Conservation (phyloP, 257 asterid genomes). For the Plantago major region DNA sequence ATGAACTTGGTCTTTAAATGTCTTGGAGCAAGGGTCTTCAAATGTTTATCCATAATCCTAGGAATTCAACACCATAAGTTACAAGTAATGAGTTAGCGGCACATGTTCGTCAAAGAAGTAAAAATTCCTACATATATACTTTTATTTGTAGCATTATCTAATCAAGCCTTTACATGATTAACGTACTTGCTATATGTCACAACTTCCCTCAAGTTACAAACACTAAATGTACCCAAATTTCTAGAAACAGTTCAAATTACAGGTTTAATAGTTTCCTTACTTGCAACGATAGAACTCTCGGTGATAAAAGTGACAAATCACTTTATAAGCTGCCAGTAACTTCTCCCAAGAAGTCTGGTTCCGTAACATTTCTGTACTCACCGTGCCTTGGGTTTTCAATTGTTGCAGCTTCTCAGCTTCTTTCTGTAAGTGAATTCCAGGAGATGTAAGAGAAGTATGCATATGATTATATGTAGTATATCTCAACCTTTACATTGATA, state of each 20-base stretch:
- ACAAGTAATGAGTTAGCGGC: constrained; percentile 1
- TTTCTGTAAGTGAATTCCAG: constrained; percentile 39
- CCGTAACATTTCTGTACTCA: constrained; percentile 84
- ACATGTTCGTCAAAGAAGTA: constrained; percentile 10
- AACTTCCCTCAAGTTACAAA: not conserved
- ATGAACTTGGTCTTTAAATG: constrained; percentile 71
- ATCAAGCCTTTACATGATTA: too few relatives aligned
- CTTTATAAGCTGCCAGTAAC: constrained; percentile 79
- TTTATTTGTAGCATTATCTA: too few relatives aligned
- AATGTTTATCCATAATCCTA: constrained; percentile 97
- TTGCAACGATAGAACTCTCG: constrained; percentile 98
- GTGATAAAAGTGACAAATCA: constrained; percentile 92
- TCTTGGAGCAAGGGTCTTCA: constrained; percentile 74
- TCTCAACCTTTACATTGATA: constrained; percentile 3
- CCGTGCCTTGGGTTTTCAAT: constrained; percentile 78
- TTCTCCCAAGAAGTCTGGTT: constrained; percentile 93
- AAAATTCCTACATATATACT: not conserved
- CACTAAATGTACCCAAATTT: constrained; percentile 3
- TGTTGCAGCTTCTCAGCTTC: constrained; percentile 94
- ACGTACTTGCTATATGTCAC: too few relatives aligned
- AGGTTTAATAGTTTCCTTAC: constrained; percentile 37
- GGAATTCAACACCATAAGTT: constrained; percentile 3
- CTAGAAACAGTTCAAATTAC: constrained; percentile 6
- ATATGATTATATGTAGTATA: not conserved
- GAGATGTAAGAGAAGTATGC: not conserved